phyloP scores from a whole-genome alignment of 495 filamentous ascomycete genomes.

The Chaetomium tenue region DNA sequence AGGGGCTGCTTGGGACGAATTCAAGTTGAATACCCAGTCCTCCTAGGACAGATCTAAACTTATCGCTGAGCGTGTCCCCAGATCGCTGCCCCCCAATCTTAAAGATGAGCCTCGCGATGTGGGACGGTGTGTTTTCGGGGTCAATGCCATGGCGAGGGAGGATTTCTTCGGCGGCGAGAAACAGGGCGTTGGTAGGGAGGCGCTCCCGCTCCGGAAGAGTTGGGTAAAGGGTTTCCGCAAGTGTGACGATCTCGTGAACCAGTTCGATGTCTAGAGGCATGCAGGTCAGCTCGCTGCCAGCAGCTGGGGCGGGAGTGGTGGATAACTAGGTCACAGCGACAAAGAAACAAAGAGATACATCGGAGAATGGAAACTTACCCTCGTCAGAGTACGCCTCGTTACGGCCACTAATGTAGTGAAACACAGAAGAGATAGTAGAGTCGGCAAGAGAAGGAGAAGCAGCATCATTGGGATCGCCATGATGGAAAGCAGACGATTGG shows the following conservation, averaged over 20 bases:
- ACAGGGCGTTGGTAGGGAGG: conserved; percentile 74
- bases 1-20: conserved; percentile 30
- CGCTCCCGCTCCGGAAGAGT: conserved; percentile 57
- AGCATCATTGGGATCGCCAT: not conserved
- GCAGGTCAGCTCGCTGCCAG: conserved; percentile 19
- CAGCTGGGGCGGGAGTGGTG: not conserved
- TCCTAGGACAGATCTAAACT: conserved; percentile 38
- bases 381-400: conserved; percentile 11
- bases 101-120: conserved; percentile 75
- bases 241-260: conserved; percentile 70
- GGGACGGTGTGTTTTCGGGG: conserved; percentile 63
- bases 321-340: not conserved
- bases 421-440: conserved; percentile 1
- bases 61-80: conserved; percentile 40
- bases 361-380: not conserved
- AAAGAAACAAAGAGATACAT: not conserved
- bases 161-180: conserved; percentile 72
- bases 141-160: conserved; percentile 65
- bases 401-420: conserved; percentile 2
- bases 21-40: conserved; percentile 36
- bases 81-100: conserved; percentile 63
- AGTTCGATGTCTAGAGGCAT: conserved; percentile 66
- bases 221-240: conserved; percentile 60
- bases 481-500: not conserved
- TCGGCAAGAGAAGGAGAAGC: not conserved